These are phyloP conservation scores for Filobasidium wieringae DNA, from an alignment of 768 basidiomycete species.

Conservation along the genomic window DNA sequence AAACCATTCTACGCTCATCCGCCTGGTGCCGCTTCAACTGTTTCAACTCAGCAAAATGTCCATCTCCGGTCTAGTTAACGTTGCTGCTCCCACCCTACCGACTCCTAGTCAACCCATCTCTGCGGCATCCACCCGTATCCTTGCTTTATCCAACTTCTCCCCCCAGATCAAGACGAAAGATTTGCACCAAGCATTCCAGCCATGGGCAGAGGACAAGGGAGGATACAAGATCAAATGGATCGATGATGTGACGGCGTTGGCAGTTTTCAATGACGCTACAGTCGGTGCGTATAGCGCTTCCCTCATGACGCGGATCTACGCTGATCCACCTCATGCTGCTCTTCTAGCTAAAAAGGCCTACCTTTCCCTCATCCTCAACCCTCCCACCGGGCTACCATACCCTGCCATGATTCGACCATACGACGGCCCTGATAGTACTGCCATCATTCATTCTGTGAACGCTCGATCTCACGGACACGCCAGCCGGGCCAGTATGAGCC, in stretches of 20 bases:
- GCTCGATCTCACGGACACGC: constrained; percentile 36
- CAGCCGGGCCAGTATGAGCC: not conserved
- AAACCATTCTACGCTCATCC: no score
- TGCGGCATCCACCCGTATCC: constrained; percentile 90
- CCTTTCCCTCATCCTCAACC: constrained; percentile 73
- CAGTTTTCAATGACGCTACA: constrained; percentile 83
- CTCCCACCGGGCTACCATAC: constrained; percentile 43
- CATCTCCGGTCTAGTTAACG: constrained; percentile 3
- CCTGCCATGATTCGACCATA: constrained; percentile 62
- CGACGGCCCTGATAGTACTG: constrained; percentile 83
- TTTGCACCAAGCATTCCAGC: constrained; percentile 77
- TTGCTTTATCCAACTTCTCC: constrained; percentile 80
- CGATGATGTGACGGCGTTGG: constrained; percentile 87
- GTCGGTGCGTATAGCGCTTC: constrained; percentile 54
- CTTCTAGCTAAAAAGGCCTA: constrained; percentile 81
- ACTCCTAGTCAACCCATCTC: constrained; percentile 45
- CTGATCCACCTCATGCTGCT: not conserved
- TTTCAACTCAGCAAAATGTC: constrained; percentile 4
- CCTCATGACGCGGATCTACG: not conserved
- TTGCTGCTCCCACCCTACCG: constrained; percentile 1
- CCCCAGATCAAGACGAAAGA: constrained; percentile 96
- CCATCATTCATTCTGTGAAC: constrained; percentile 40
- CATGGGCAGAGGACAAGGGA: constrained; percentile 72
- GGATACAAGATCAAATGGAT: constrained; percentile 99
- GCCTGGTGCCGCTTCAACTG: not conserved